Evolutionary conservation across 441 rosid genomes (phyloP).

Genomic region (Erodium moschatum): DNA sequence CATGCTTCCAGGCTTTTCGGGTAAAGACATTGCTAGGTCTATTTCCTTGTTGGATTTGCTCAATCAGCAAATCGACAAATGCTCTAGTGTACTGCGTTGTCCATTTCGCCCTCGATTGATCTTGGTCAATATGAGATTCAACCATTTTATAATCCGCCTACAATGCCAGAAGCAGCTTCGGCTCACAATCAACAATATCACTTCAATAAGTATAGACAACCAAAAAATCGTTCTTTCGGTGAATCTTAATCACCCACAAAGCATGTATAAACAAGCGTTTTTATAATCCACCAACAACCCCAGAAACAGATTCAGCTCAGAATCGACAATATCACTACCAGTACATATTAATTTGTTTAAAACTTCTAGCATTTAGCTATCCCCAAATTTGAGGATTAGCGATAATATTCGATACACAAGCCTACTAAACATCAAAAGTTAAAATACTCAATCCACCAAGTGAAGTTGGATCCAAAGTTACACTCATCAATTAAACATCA

Average conservation of each 20-base stretch:
- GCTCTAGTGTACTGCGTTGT: not conserved
- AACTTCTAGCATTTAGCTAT: not conserved
- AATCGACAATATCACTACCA: too few species aligned
- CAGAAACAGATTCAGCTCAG: too few species aligned
- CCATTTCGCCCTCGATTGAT: conserved; percentile 4
- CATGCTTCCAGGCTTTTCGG: not conserved
- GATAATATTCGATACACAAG: not conserved
- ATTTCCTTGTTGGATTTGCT: conserved; percentile 1
- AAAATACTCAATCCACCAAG: not conserved
- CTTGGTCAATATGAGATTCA: not conserved
- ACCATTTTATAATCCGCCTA: not conserved
- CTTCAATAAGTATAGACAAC: too few species aligned
- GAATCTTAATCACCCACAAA: too few species aligned
- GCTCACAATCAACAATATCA: too few species aligned
- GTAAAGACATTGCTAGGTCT: conserved; percentile 1
- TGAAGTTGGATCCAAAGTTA: not conserved
- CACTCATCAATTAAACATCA: not conserved
- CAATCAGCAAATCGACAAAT: not conserved
- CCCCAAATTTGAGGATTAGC: not conserved
- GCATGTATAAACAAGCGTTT: too few species aligned
- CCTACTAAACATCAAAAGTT: not conserved
- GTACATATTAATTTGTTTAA: too few species aligned
- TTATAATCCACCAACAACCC: too few species aligned
- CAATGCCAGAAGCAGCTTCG: not conserved
- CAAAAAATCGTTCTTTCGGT: too few species aligned